A percentile compares a stretch with the other conserved stretches of the same genome.
Conservation (phyloP, 2,329 filamentous ascomycete genomes). For the Coccinonectria pachysandricola region DNA sequence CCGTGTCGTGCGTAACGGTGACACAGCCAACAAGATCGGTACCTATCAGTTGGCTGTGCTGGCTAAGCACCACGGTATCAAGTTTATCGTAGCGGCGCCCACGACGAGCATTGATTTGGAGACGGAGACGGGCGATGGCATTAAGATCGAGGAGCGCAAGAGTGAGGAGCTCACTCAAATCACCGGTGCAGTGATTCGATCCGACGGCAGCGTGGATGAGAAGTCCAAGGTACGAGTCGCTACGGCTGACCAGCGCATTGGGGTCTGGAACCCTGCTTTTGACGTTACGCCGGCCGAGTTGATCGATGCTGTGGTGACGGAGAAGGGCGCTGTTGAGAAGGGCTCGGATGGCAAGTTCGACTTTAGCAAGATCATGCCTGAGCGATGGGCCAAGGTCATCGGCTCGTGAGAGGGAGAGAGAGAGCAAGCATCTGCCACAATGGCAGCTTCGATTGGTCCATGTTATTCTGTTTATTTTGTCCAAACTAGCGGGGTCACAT, state of each 20-base stretch:
- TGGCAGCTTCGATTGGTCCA: too few species aligned
- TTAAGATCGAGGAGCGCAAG: constrained; percentile 84
- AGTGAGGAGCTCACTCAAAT: constrained; percentile 75
- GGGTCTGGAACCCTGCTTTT: constrained; percentile 95
- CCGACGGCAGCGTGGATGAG: constrained; percentile 54
- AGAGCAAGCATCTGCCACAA: too few species aligned
- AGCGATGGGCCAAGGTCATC: constrained; percentile 36
- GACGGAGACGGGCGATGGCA: constrained; percentile 66
- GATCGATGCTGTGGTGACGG: constrained; percentile 91
- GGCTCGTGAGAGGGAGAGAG: too few species aligned
- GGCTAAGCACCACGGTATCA: constrained; percentile 76
- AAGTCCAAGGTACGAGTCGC: constrained; percentile 60
- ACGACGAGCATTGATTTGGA: constrained; percentile 85
- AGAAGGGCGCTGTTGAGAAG: constrained; percentile 80
- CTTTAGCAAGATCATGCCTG: constrained; percentile 45
- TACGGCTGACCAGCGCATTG: constrained; percentile 67
- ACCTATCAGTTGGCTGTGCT: constrained; percentile 91
- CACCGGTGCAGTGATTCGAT: constrained; percentile 60
- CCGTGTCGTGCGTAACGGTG: constrained; percentile 88
- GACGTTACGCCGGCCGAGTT: constrained; percentile 83
- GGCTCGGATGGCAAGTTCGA: constrained; percentile 59
- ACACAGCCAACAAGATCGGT: constrained; percentile 97
- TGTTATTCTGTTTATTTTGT: too few species aligned
- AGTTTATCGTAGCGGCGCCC: constrained; percentile 90
- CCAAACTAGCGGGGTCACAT: too few species aligned